phyloP scores from a whole-genome alignment of 106 monocot genomes.

The Phalaenopsis aphrodite region DNA sequence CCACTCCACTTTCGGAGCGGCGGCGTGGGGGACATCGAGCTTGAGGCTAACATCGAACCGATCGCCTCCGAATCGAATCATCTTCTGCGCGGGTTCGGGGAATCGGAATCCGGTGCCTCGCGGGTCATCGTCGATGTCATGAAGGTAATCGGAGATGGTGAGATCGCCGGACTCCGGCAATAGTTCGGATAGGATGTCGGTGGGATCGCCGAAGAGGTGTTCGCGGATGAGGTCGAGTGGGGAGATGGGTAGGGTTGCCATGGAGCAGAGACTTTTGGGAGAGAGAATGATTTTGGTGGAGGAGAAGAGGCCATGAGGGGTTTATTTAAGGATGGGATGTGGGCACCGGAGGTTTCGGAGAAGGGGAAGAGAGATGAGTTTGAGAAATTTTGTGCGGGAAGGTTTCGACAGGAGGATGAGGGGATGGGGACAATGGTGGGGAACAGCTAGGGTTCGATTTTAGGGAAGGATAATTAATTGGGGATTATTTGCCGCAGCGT shows the following conservation, averaged over 20 bases:
- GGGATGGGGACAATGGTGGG: too few relatives aligned
- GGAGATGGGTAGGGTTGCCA: conserved; percentile 2
- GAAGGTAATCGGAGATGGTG: neutral
- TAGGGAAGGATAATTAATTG: too few relatives aligned
- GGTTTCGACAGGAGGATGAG: too few relatives aligned
- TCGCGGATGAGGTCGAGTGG: conserved; percentile 29
- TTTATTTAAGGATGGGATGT: neutral
- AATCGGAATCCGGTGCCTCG: neutral
- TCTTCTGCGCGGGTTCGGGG: conserved; percentile 6
- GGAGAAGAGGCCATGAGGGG: neutral
- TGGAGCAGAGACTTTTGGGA: neutral
- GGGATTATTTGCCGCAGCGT: too few relatives aligned
- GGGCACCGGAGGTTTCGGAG: neutral
- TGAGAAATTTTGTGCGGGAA: neutral
- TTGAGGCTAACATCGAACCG: conserved; percentile 1
- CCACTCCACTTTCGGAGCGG: conserved; percentile 9
- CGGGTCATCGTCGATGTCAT: neutral
- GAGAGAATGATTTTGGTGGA: neutral
- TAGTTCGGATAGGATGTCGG: neutral
- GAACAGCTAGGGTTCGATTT: too few relatives aligned
- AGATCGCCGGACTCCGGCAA: neutral
- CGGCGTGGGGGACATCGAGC: conserved; percentile 7
- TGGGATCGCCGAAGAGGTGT: conserved; percentile 24
- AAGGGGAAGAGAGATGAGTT: neutral
- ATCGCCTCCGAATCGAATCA: conserved; percentile 26